Evolutionary conservation across 768 basidiomycete species (phyloP), one percentile per base, ranked within the genome.

Genomic region (Tricholomella constricta): DNA sequence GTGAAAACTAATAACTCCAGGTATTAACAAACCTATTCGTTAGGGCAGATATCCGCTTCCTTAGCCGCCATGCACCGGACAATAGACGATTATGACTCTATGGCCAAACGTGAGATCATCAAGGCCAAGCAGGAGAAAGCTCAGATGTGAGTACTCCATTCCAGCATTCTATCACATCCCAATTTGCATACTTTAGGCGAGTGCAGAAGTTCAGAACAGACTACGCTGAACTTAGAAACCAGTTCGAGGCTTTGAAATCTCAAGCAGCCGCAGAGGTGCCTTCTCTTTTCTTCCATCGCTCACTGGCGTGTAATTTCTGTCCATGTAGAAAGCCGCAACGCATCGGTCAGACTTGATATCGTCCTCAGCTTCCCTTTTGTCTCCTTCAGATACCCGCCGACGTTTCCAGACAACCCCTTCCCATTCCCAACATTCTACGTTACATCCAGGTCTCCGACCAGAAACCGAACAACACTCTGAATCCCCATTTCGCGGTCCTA

Each of bases 31-130:
- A 60, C 61, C 55, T 67, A 55, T 57, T 56, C 62, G 71, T 69
- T 77, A 95, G 95, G 95, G 70, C 96, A 98, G 81, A 94, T 99
- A 71, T 91, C 92, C 27, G 94, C 95, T n/a, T 94, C 93, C 8
- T 77, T 99, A n/a, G 84, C 93, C 23, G 94, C 94, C 2, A 87
- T 98, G 81, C 87, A 91, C 45, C 76, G 97, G 52, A 94, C 97
- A 48, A 87, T 98, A 57, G 95, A 98, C 55, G 97, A 99, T 65
- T 98, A 96, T 65, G 95, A 98, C 62, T 88, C 90, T 8, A 94
- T 98, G 91, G 93, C 91, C 0, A 91, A 88, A 74, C 80, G 95
- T 56, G 97, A 99, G 71, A 93, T 97, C 65, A 94, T 98, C 47
- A 93, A 91, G 61, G 86, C 91, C 40, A 98, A 97, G 73, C 88